Evolutionary conservation across 2,329 filamentous ascomycete species (phyloP), one percentile per base, ranked within the genome.

Genomic region (Cryphonectria radicalis): DNA sequence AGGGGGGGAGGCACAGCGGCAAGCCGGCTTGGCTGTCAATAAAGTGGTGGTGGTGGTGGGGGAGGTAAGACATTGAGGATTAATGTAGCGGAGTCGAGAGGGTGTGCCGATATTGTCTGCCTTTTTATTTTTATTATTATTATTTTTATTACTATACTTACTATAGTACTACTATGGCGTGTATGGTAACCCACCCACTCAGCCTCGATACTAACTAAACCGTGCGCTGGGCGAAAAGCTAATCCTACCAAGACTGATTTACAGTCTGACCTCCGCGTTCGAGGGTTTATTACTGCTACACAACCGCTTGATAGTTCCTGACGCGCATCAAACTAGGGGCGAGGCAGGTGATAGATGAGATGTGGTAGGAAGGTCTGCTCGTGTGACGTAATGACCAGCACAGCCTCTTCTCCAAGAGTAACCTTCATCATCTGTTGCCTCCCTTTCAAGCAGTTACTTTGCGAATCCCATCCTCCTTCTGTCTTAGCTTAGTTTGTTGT

Each of bases 301-400:
- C 63, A 28, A 64, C 40, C 11, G 17, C 4, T 32, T 25, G 50
- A 57, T 37, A n/a, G 13, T 25, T 32, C 46, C 14, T 28, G 53
- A 7, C 53, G 22, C 11, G 14, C 46, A 57, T 19, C 57, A 28
- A 53, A 63, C 59, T 46, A 57, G 14, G 43, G 43, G 17, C 14
- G 43, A 46, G 43, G 43, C 3, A 50, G 43, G 7, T 50, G 19
- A 50, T 50, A 17, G 17, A 22, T 22, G 43, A 22, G 43, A 17
- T 50, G 43, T 40, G 17, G 46, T 50, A 22, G 46, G 46, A 50
- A 50, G 46, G 46, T 22, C 2, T 50, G 46, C 46, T 7, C 50
- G 32, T 50, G 68, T 70, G 68, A 70, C 68, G 68, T 70, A 70
- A 66, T 37, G n/a, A 50, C 14, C 17, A 46, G 53, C 63, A 64